A percentile compares a stretch with the other conserved stretches of the same genome.
Conservation (phyloP, 1,284 basidiomycete genomes). For the Exobasidium rhododendri region DNA sequence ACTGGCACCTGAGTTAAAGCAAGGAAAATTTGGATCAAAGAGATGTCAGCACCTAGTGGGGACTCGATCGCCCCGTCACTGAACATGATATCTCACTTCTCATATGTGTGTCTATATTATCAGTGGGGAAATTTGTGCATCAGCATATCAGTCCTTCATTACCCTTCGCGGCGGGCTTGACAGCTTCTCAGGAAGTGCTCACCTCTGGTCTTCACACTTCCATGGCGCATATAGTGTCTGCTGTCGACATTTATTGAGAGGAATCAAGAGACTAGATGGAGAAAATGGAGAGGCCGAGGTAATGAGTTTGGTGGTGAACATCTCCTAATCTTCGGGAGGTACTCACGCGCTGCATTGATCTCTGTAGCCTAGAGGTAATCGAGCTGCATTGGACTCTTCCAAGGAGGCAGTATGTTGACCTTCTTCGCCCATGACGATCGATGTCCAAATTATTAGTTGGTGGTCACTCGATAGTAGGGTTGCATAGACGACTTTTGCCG, state of each 20-base stretch:
- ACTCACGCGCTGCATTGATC: constrained; percentile 88
- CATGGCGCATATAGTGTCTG: constrained; percentile 71
- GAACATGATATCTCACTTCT: constrained; percentile 28
- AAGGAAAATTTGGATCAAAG: too few species aligned
- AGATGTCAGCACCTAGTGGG: too few species aligned
- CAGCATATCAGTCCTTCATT: background rate
- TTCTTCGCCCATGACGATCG: constrained; percentile 11
- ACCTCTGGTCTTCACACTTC: constrained; percentile 76
- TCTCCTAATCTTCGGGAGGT: background rate
- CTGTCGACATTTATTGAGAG: constrained; percentile 75
- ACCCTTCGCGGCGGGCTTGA: background rate
- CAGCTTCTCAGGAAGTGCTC: constrained; percentile 4
- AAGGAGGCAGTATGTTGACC: constrained; percentile 68
- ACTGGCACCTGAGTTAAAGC: constrained; percentile 30
- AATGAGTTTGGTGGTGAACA: background rate
- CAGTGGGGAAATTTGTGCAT: background rate
- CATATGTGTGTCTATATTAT: constrained; percentile 44
- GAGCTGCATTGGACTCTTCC: constrained; percentile 71
- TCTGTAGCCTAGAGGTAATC: constrained; percentile 77
- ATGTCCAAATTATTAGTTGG: background rate
- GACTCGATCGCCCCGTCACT: too few species aligned
- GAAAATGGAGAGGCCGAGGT: constrained; percentile 1
- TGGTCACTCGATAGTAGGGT: background rate
- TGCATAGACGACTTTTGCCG: background rate
- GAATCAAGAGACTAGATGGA: constrained; percentile 71